phyloP scores from a whole-genome alignment of 148 eudicot species.

The Chenopodium album region DNA sequence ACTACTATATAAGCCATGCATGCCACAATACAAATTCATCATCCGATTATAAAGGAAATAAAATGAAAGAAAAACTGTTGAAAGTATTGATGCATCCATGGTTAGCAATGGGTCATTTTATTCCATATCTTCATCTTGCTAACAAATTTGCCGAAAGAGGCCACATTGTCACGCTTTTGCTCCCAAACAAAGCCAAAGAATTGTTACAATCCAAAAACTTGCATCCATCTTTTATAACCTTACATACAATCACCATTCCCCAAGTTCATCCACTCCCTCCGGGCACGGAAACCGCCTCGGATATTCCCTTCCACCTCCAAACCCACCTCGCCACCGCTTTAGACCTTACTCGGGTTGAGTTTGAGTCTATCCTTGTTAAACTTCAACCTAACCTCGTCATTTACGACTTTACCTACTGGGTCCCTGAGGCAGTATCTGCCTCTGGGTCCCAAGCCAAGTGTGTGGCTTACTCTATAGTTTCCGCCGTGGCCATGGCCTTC shows the following conservation, averaged over 20 bases:
- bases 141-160: slow-evolving; percentile 56
- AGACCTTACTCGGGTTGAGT: slow-evolving; percentile 37
- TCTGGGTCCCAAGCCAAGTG: background rate
- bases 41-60: too few species aligned
- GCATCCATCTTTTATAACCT: slow-evolving; percentile 40
- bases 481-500: background rate
- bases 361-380: slow-evolving; percentile 20
- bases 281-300: slow-evolving; percentile 49
- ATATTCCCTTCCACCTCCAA: slow-evolving; percentile 34
- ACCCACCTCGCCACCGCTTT: slow-evolving; percentile 47
- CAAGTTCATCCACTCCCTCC: slow-evolving; percentile 44
- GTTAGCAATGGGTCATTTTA: slow-evolving; percentile 13
- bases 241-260: slow-evolving; percentile 42
- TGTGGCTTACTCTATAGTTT: background rate
- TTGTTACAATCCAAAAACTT: slow-evolving; percentile 38
- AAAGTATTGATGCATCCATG: background rate
- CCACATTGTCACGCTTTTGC: slow-evolving; percentile 48
- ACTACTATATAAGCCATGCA: too few species aligned
- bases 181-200: slow-evolving; percentile 44
- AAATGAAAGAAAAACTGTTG: background rate
- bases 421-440: slow-evolving; percentile 21
- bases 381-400: slow-evolving; percentile 41
- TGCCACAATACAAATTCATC: too few species aligned
- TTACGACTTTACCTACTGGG: slow-evolving; percentile 48
- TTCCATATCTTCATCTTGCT: slow-evolving; percentile 30